Evolutionary conservation across 768 basidiomycete genomes (phyloP), one percentile per base, ranked within the genome.

Genomic region (Pulveroboletus sp.): DNA sequence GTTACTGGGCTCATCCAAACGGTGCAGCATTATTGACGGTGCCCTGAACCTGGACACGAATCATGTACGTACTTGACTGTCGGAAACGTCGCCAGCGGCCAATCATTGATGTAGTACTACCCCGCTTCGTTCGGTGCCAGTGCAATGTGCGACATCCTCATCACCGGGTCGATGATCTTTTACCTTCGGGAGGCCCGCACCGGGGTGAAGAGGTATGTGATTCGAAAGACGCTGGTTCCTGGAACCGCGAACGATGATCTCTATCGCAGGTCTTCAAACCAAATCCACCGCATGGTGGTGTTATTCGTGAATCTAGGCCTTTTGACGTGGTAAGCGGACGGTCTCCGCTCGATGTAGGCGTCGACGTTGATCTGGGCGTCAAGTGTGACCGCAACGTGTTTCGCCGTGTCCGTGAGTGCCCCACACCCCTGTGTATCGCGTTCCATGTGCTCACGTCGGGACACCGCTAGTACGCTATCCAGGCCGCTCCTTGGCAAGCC

Each of bases 121-220:
- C n/a, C n/a, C n/a, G n/a, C n/a, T n/a, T n/a, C n/a, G n/a, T n/a
- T n/a, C n/a, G 44, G 23, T 19, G 35, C 35, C 13, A 34, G 44
- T 22, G 44, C 44, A 16, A 5, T 27, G 9, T 45, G 50, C 14
- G 50, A 51, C 13, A 23, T 43, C 13, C n/a, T 51, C 22, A 47
- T 47, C n/a, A 7, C 40, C 1, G 40, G 2, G 2, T 47, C 50
- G n/a, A 51, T 51, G 50, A 37, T 51, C 13, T 46, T 36, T 37
- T 30, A 29, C 27, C 9, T 29, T 11, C 27, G 27, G 11, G 27
- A 9, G 9, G 27, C 11, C 9, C 31, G 31, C 31, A 32, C 31
- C 31, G 31, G 31, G 6, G 31, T 10, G 7, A 32, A 9, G 31
- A 32, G 31, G 31, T 32, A 6, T 16, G 31, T 32, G 11, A 5